phyloP scores from a whole-genome alignment of 768 basidiomycete species.

The Myochromella boudieri region DNA sequence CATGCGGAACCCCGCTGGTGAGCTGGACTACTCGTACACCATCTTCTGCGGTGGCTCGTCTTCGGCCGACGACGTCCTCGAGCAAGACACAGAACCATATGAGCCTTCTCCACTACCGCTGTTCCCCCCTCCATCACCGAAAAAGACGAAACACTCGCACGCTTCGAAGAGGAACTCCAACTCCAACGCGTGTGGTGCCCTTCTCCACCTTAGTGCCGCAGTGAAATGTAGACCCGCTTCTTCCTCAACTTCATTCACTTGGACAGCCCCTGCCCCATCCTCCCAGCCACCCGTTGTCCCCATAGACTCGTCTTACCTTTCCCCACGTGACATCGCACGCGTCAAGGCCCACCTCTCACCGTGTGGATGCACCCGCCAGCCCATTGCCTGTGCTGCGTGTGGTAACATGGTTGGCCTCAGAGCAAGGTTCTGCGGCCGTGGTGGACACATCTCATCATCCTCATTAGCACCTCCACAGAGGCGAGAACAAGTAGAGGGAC shows the following conservation, averaged over 20 bases:
- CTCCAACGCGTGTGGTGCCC: constrained; percentile 60
- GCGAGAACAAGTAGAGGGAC: background rate
- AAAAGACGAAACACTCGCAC: constrained; percentile 4
- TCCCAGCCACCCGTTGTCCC: constrained; percentile 53
- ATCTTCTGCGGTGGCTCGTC: constrained; percentile 12
- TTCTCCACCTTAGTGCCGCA: constrained; percentile 56
- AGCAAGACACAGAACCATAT: background rate
- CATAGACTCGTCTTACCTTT: constrained; percentile 61
- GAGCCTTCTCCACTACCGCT: constrained; percentile 19
- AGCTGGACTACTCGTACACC: constrained; percentile 2
- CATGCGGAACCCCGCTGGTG: background rate
- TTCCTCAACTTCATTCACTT: constrained; percentile 33
- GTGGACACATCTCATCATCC: constrained; percentile 44
- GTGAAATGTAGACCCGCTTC: constrained; percentile 41
- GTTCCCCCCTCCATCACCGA: constrained; percentile 4
- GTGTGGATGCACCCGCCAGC: constrained; percentile 65
- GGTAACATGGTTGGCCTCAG: constrained; percentile 67
- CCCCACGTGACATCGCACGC: constrained; percentile 22
- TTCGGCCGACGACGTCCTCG: background rate
- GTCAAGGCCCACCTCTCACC: constrained; percentile 44
- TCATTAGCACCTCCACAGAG: constrained; percentile 19
- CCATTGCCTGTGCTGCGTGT: constrained; percentile 64
- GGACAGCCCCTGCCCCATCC: constrained; percentile 57
- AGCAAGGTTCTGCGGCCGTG: constrained; percentile 62
- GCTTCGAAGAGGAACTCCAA: constrained; percentile 6